Percentiles rank a stretch among this genome's conserved stretches.
Evolutionary conservation across 2,329 filamentous ascomycete genomes (phyloP).

Genomic region (Fusarium verticillioides): DNA sequence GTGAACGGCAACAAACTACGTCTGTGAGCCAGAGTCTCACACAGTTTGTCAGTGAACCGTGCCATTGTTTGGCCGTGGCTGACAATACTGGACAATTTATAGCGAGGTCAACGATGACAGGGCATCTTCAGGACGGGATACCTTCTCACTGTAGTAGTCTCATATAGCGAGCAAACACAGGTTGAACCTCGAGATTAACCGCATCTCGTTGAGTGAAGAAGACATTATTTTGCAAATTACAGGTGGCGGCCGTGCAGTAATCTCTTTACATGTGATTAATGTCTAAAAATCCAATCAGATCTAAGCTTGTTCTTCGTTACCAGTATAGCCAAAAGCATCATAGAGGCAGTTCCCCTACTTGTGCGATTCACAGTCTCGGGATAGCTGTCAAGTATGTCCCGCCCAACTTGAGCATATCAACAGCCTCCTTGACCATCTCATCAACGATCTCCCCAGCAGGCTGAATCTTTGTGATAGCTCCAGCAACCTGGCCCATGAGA

Average conservation of each 20-base stretch:
- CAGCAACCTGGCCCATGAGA: slow-evolving; percentile 94
- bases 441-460: slow-evolving; percentile 86
- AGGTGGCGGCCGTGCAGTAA: background rate
- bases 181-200: background rate
- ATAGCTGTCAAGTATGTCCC: slow-evolving; percentile 64
- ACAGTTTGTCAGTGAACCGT: background rate
- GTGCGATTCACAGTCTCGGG: slow-evolving; percentile 56
- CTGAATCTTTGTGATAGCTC: slow-evolving; percentile 78
- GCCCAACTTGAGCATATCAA: slow-evolving; percentile 72
- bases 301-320: background rate
- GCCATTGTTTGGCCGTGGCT: background rate
- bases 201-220: background rate
- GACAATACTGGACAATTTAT: background rate
- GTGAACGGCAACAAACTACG: background rate
- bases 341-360: background rate
- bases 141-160: background rate
- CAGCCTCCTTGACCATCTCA: slow-evolving; percentile 86
- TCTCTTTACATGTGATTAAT: background rate
- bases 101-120: background rate
- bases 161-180: background rate
- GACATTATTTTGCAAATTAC: background rate
- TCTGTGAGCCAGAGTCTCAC: background rate
- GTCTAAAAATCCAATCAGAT: background rate
- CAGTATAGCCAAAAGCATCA: background rate
- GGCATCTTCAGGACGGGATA: background rate